A percentile compares a stretch with the other conserved stretches of the same genome.
phyloP scores from a whole-genome alignment of 148 eudicot genomes.

The Dysphania ambrosioides region DNA sequence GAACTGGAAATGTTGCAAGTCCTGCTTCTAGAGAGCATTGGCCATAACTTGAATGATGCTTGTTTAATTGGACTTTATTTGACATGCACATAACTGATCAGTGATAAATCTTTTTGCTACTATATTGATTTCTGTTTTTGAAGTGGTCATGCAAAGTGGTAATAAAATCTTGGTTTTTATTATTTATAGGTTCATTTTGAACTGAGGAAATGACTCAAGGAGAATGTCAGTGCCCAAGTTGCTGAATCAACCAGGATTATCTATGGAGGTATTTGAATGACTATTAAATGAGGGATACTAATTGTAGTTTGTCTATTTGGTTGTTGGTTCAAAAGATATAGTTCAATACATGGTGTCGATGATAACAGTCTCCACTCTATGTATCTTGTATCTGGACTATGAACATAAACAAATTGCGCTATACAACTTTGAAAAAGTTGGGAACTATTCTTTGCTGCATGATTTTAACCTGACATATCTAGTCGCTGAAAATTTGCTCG shows the following conservation, averaged over 20 bases:
- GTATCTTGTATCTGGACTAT: background rate
- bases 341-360: no score
- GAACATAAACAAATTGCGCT: background rate
- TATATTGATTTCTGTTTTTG: no score
- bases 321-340: no score
- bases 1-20: slow-evolving; percentile 61
- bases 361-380: no score
- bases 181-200: slow-evolving; percentile 47
- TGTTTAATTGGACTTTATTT: no score
- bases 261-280: slow-evolving; percentile 52
- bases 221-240: slow-evolving; percentile 48
- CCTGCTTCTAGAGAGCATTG: slow-evolving; percentile 24
- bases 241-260: slow-evolving; percentile 59
- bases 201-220: slow-evolving; percentile 59
- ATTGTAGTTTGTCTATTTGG: background rate
- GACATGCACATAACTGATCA: background rate
- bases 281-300: background rate
- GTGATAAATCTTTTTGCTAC: no score
- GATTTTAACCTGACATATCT: background rate
- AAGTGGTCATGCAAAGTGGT: no score
- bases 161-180: no score
- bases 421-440: background rate
- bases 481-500: background rate
- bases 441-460: background rate
- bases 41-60: no score